These are phyloP conservation scores for Leccinum obscurum DNA, from an alignment of 768 basidiomycete species.

Conservation along the genomic window DNA sequence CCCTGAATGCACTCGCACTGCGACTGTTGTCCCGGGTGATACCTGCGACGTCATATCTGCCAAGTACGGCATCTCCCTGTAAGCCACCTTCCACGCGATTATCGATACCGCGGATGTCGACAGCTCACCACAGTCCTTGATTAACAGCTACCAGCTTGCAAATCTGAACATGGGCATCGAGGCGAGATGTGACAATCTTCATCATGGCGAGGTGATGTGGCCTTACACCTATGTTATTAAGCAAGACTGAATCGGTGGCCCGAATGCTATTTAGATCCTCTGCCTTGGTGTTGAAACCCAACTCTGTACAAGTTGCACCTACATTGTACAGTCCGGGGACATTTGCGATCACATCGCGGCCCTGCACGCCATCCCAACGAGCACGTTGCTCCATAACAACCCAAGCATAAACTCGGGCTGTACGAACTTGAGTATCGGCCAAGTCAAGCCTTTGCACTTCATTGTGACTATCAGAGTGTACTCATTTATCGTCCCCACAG, in stretches of 20 bases:
- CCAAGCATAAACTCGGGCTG: conserved; percentile 56
- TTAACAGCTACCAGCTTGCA: conserved; percentile 56
- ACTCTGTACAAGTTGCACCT: conserved; percentile 38
- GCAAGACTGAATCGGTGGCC: background rate
- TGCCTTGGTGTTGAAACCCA: conserved; percentile 56
- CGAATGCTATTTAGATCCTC: conserved; percentile 31
- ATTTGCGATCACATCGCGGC: conserved; percentile 47
- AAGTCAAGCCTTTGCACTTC: conserved; percentile 41
- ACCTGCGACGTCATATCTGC: conserved; percentile 66
- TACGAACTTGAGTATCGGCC: conserved; percentile 53
- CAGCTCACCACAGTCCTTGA: background rate
- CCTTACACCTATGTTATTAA: background rate
- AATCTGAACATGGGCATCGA: conserved; percentile 44
- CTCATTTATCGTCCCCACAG: conserved; percentile 16
- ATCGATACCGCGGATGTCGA: background rate
- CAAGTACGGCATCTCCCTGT: conserved; percentile 62
- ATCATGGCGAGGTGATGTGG: conserved; percentile 43
- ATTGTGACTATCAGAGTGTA: background rate
- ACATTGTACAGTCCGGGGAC: conserved; percentile 49
- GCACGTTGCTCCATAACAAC: conserved; percentile 60
- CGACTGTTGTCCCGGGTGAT: conserved; percentile 55
- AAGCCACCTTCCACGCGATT: conserved; percentile 21
- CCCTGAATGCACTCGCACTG: conserved; percentile 51
- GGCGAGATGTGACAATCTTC: conserved; percentile 57
- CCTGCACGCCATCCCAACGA: conserved; percentile 40